Percentiles rank a stretch among this genome's conserved stretches.
Conservation (phyloP, 1,139 yeast species). For the Geotrichum fermentans region DNA sequence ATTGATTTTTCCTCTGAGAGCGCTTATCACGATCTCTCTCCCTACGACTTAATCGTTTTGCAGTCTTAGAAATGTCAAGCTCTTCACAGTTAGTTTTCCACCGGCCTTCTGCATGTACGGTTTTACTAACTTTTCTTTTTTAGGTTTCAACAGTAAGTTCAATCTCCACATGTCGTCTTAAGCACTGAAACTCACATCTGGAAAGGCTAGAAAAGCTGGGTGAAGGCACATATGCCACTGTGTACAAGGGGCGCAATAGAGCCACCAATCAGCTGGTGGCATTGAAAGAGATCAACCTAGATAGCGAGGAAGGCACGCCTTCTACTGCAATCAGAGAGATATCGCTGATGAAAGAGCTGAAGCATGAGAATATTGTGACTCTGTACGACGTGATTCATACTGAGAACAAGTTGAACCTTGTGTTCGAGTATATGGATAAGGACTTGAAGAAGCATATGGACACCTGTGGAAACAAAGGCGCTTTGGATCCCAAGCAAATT, state of each 20-base stretch:
- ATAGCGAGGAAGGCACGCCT: constrained; percentile 96
- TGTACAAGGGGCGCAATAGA: constrained; percentile 88
- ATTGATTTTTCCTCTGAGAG: no score
- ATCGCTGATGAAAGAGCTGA: constrained; percentile 91
- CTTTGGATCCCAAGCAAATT: constrained; percentile 69
- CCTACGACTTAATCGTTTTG: neutral
- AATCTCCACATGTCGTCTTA: neutral
- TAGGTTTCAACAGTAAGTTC: constrained; percentile 26
- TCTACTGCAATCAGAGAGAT: constrained; percentile 96
- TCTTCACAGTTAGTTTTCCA: constrained; percentile 28
- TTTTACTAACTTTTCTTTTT: neutral
- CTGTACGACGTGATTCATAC: constrained; percentile 94
- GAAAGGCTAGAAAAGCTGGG: constrained; percentile 74
- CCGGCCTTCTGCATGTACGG: neutral
- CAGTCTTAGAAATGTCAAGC: constrained; percentile 11
- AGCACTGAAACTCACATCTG: constrained; percentile 24
- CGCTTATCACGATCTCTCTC: neutral
- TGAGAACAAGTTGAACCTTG: constrained; percentile 87
- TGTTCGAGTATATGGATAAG: constrained; percentile 89
- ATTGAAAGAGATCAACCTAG: constrained; percentile 85
- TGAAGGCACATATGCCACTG: constrained; percentile 98
- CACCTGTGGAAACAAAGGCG: constrained; percentile 70
- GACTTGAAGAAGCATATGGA: constrained; percentile 96
- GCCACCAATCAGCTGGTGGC: constrained; percentile 92
- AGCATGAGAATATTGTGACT: constrained; percentile 88